Evolutionary conservation across 2,329 filamentous ascomycete species (phyloP).

Genomic region (Verticillium longisporum): DNA sequence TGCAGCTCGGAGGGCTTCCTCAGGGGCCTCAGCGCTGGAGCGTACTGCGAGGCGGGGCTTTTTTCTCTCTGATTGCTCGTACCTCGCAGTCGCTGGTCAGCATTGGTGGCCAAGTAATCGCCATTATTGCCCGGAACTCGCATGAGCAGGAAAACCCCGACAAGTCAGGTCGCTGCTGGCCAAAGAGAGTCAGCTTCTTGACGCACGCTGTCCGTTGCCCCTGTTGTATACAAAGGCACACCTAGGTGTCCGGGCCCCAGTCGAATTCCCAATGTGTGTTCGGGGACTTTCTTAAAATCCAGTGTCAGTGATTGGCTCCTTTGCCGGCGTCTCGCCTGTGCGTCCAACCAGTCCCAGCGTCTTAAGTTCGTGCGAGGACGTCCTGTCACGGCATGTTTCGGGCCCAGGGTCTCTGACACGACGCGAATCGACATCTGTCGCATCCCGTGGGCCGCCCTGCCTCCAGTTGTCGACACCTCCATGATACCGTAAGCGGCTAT

Average conservation of each 20-base stretch:
- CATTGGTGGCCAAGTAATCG: too few relatives aligned
- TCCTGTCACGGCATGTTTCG: slow-evolving; percentile 22
- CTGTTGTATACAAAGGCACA: too few relatives aligned
- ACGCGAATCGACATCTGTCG: slow-evolving; percentile 13
- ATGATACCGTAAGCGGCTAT: background rate
- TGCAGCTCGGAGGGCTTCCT: background rate
- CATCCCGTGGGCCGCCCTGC: background rate
- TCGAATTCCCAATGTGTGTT: background rate
- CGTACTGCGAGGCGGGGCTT: background rate
- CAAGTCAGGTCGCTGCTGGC: background rate
- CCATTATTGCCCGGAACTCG: background rate
- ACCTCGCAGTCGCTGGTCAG: too few relatives aligned
- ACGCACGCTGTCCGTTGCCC: background rate
- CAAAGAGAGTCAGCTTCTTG: background rate
- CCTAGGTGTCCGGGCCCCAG: too few relatives aligned
- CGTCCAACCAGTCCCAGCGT: background rate
- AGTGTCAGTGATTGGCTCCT: background rate
- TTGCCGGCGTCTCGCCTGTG: background rate
- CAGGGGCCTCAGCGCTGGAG: background rate
- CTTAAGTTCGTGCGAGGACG: background rate
- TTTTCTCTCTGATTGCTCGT: too few relatives aligned
- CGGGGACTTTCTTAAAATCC: background rate
- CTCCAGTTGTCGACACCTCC: background rate
- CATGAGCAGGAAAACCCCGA: background rate
- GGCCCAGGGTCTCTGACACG: slow-evolving; percentile 27